Conservation (phyloP, 805 yeast genomes). For the Tetrapisispora pingtungensis region DNA sequence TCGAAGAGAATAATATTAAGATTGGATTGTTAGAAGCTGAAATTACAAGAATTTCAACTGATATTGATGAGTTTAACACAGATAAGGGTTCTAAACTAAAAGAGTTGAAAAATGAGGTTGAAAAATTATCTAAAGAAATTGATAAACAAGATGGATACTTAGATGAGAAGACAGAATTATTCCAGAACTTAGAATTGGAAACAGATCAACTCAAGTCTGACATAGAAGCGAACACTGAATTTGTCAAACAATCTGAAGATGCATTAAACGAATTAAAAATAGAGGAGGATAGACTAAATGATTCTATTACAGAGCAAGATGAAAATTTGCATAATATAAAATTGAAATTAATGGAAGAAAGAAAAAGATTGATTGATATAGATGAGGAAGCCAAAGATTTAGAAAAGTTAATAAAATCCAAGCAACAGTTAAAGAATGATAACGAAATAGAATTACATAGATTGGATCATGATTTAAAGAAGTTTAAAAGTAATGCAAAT, state of each 20-base stretch:
- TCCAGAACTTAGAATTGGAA: conserved; percentile 58
- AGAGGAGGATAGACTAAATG: conserved; percentile 20
- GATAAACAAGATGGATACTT: conserved; percentile 31
- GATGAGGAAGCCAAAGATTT: conserved; percentile 69
- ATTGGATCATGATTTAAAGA: conserved; percentile 45
- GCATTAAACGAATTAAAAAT: conserved; percentile 31
- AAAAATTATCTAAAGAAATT: conserved; percentile 31
- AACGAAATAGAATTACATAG: conserved; percentile 44
- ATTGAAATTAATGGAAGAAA: conserved; percentile 31
- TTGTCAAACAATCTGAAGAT: conserved; percentile 30
- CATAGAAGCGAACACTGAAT: conserved; percentile 35
- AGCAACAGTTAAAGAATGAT: conserved; percentile 33
- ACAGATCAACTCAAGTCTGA: conserved; percentile 60
- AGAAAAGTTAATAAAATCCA: conserved; percentile 36
- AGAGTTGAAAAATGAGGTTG: conserved; percentile 47
- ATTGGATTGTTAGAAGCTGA: conserved; percentile 33
- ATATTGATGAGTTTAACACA: conserved; percentile 68
- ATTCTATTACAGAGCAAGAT: conserved; percentile 18
- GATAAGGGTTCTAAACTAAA: conserved; percentile 76
- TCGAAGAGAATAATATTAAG: conserved; percentile 30
- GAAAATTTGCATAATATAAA: conserved; percentile 22
- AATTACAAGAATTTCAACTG: conserved; percentile 50
- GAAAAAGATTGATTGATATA: conserved; percentile 50
- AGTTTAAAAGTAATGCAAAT: conserved; percentile 32
- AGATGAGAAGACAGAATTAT: conserved; percentile 40